Evolutionary conservation across 164 flowering plant species (phyloP), one percentile per base, ranked within the genome.

Genomic region (Warburgia ugandensis): DNA sequence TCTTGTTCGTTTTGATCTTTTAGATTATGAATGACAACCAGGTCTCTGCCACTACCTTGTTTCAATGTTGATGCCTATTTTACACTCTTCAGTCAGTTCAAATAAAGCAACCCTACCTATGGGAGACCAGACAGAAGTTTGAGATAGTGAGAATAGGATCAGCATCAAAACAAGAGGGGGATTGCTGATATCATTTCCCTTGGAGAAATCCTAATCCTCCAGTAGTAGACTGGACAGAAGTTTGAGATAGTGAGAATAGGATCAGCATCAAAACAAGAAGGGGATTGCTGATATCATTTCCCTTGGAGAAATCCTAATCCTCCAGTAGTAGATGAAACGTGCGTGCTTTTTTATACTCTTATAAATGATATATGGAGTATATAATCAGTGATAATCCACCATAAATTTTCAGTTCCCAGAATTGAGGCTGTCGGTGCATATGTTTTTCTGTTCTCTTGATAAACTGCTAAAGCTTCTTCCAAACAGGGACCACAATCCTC

Each of bases 401-500:
- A n/a, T n/a, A n/a, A n/a, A n/a, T n/a, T n/a, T n/a, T n/a, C 10
- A 21, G 21, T 42, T 21, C 5, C 22, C 10, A 22, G 23, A 4
- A 25, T 22, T 12, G 25, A 25, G 12, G 25, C 4, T 27, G 19
- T 45, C 27, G 23, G 29, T 25, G 27, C 23, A 20, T n/a, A 1
- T 1, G 3, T 4, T 2, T 14, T 45, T 45, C 13, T 5, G 11
- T 27, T 45, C n/a, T 26, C 7, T 3, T 13, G 13, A 27, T 45
- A n/a, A 33, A 33, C 10, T 33, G 37, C 13, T 9, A 5, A 33
- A 13, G n/a, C 28, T 25, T 27, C 17, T 37, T 6, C 12, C 20
- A 0, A 29, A 33, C 64, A 73, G 75, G 78, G 37, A 73, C 73
- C 3, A 73, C 78, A 4, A 65, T 73, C 29, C 51, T 64, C 20